phyloP scores from a whole-genome alignment of 495 filamentous ascomycete genomes.

The Annulohypoxylon maeteangense region DNA sequence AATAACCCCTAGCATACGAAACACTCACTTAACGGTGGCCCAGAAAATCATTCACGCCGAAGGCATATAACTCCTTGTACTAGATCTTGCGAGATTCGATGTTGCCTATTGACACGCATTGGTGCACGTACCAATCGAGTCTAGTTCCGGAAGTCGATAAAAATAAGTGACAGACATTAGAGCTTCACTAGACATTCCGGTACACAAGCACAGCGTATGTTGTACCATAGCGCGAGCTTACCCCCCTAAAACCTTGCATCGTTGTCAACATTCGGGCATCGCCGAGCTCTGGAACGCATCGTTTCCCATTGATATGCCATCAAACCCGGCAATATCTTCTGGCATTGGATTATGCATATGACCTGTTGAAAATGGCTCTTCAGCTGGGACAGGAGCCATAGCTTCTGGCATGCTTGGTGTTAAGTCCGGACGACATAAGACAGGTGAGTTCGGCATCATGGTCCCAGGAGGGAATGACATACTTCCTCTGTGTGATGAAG shows the following conservation, averaged over 20 bases:
- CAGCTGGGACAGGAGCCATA: not conserved
- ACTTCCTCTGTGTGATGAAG: conserved; percentile 12
- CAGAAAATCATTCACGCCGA: not conserved
- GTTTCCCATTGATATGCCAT: conserved; percentile 13
- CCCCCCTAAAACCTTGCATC: not conserved
- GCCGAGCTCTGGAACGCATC: conserved; percentile 1
- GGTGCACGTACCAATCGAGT: not conserved
- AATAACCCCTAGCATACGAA: not conserved
- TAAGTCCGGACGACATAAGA: conserved; percentile 22
- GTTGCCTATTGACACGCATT: not conserved
- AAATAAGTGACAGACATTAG: not conserved
- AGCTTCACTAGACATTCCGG: not conserved
- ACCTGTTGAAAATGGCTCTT: conserved; percentile 20
- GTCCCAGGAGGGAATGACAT: conserved; percentile 28
- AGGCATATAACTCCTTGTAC: not conserved
- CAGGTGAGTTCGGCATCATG: conserved; percentile 18
- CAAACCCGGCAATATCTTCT: conserved; percentile 12
- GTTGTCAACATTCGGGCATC: conserved; percentile 4
- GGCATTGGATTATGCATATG: not conserved
- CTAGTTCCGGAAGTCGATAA: not conserved
- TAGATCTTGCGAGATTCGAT: not conserved
- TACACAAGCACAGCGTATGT: not conserved
- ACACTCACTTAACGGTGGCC: not conserved
- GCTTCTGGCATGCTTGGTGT: conserved; percentile 15
- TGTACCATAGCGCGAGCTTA: not conserved